Evolutionary conservation across 352 stramenopile genomes (phyloP).

Genomic region (Globisporangium lucens): DNA sequence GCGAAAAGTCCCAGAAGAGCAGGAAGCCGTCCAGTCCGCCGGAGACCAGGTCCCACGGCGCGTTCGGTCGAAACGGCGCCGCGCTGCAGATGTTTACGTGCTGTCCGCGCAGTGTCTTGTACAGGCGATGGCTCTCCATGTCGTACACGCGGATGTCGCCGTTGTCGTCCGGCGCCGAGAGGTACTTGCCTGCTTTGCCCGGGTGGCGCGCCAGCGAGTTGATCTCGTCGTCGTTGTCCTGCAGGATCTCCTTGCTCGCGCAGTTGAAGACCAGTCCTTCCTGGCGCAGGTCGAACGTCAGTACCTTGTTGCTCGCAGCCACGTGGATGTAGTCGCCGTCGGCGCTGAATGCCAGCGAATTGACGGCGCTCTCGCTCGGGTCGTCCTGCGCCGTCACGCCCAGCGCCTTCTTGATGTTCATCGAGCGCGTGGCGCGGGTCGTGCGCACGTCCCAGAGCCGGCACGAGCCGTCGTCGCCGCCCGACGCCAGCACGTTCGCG

Average conservation of each 20-base stretch:
- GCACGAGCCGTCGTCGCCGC: slow-evolving; percentile 65
- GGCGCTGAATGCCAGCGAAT: slow-evolving; percentile 59
- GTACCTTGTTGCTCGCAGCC: slow-evolving; percentile 52
- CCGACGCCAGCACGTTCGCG: slow-evolving; percentile 53
- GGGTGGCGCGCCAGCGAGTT: slow-evolving; percentile 55
- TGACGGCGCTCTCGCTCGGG: slow-evolving; percentile 47
- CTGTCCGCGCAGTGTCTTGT: slow-evolving; percentile 64
- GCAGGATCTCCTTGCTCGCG: slow-evolving; percentile 52
- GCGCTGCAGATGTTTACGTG: slow-evolving; percentile 69
- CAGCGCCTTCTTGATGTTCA: slow-evolving; percentile 61
- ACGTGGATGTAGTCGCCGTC: slow-evolving; percentile 48
- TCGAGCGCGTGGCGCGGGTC: slow-evolving; percentile 47
- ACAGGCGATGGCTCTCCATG: slow-evolving; percentile 45
- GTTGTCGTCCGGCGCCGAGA: slow-evolving; percentile 63
- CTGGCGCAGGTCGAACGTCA: slow-evolving; percentile 70
- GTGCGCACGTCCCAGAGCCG: slow-evolving; percentile 71
- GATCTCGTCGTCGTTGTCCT: slow-evolving; percentile 67
- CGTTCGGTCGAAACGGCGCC: slow-evolving; percentile 65
- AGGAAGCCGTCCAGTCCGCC: slow-evolving; percentile 66
- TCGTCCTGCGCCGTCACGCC: slow-evolving; percentile 26
- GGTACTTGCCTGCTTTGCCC: slow-evolving; percentile 44
- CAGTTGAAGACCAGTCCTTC: slow-evolving; percentile 51
- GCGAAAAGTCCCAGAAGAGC: slow-evolving; percentile 77
- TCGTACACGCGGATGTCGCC: slow-evolving; percentile 73
- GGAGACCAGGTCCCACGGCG: slow-evolving; percentile 71